Conservation (phyloP, 805 yeast species). For the Yamadazyma sp. region DNA sequence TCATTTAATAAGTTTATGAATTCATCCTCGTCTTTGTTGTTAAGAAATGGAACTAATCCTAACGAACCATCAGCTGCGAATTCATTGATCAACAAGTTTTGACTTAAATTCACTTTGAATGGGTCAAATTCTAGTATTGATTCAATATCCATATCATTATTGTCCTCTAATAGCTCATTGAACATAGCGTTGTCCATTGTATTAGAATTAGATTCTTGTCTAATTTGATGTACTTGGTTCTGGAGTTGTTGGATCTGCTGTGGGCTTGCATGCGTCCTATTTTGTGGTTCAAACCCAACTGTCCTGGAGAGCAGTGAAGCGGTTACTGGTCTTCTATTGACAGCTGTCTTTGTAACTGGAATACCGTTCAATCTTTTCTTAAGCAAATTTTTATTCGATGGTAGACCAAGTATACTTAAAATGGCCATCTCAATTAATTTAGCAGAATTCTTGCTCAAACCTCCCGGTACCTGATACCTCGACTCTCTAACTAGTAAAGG, state of each 20-base stretch:
- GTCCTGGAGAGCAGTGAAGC: constrained; percentile 1
- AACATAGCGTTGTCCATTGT: not conserved
- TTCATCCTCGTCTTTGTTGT: constrained; percentile 16
- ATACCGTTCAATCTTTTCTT: constrained; percentile 16
- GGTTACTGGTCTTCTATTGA: constrained; percentile 17
- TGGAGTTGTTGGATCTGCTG: not conserved
- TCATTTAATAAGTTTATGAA: not conserved
- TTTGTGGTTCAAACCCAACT: not conserved
- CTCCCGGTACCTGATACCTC: constrained; percentile 55
- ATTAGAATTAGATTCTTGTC: not conserved
- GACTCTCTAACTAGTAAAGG: constrained; percentile 51
- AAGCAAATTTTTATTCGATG: constrained; percentile 20
- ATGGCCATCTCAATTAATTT: constrained; percentile 57
- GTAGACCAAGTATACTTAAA: constrained; percentile 59
- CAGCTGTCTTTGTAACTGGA: constrained; percentile 23
- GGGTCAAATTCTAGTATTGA: constrained; percentile 37
- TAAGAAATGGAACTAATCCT: constrained; percentile 69
- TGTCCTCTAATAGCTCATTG: constrained; percentile 4
- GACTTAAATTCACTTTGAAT: constrained; percentile 29
- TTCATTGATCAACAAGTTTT: constrained; percentile 37
- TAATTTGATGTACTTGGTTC: not conserved
- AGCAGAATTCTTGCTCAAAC: constrained; percentile 55
- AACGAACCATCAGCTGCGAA: constrained; percentile 82
- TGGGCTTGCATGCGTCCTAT: not conserved
- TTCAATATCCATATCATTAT: constrained; percentile 15